phyloP scores from a whole-genome alignment of 768 basidiomycete species.

The Leccinum aurantiacum region DNA sequence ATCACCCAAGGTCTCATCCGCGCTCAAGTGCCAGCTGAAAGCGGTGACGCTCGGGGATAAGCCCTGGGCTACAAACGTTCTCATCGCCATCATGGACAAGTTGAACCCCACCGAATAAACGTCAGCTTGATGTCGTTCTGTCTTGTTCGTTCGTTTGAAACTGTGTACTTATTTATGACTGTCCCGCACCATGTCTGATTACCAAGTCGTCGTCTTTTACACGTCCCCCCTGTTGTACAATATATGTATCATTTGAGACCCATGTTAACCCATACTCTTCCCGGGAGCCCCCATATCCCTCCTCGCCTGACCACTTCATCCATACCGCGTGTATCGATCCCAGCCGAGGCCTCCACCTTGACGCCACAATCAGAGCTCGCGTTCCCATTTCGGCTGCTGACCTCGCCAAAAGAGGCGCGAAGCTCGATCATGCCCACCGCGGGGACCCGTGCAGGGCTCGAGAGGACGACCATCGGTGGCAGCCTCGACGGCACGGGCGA shows the following conservation, averaged over 20 bases:
- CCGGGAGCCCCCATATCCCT: conserved; percentile 66
- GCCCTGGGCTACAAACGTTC: conserved; percentile 25
- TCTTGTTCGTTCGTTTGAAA: background rate
- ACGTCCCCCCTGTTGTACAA: background rate
- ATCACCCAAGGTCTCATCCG: conserved; percentile 20
- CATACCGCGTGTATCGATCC: conserved; percentile 52
- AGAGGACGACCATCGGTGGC: conserved; percentile 60
- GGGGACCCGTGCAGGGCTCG: conserved; percentile 62
- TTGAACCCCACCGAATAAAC: conserved; percentile 12
- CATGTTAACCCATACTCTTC: conserved; percentile 52
- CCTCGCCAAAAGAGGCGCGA: conserved; percentile 59
- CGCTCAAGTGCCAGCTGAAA: conserved; percentile 25
- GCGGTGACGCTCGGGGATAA: conserved; percentile 26
- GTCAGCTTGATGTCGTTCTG: background rate
- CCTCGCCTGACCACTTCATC: conserved; percentile 75
- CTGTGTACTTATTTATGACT: background rate
- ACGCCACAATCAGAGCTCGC: conserved; percentile 24
- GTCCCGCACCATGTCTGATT: background rate
- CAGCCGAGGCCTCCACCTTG: conserved; percentile 32
- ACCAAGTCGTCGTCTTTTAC: background rate
- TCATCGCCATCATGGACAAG: conserved; percentile 26
- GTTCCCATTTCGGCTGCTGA: conserved; percentile 12
- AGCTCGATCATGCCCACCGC: conserved; percentile 67
- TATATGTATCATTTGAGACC: conserved; percentile 14
- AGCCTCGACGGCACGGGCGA: conserved; percentile 38